Percentiles rank a stretch among this genome's conserved stretches.
phyloP scores from a whole-genome alignment of 129 eudicot genomes.

The Apium graveolens region DNA sequence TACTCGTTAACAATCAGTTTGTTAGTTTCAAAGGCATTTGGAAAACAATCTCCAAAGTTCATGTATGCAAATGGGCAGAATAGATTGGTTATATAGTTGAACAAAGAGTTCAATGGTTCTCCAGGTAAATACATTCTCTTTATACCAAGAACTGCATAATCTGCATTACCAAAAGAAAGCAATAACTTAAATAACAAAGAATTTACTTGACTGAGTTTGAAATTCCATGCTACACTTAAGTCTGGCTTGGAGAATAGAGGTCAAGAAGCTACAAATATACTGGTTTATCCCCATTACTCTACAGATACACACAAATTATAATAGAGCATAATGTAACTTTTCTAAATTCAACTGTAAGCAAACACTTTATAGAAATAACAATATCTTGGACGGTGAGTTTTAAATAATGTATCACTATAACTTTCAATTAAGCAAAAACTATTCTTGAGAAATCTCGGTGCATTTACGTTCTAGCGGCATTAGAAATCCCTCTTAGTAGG shows the following conservation, averaged over 20 bases:
- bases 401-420: not conserved
- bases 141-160: not conserved
- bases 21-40: not conserved
- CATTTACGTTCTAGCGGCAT: not conserved
- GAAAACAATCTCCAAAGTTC: not conserved
- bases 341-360: not conserved
- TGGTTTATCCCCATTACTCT: not conserved
- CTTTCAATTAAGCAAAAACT: not conserved
- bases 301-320: not conserved
- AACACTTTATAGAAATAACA: not conserved
- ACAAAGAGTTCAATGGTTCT: no score
- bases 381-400: not conserved
- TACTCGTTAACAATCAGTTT: not conserved
- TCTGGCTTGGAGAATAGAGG: not conserved
- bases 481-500: not conserved
- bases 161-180: not conserved
- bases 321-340: not conserved
- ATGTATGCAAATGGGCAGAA: not conserved
- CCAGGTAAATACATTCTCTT: not conserved
- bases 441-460: not conserved
- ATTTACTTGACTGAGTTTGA: not conserved
- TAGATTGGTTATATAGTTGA: not conserved
- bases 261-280: not conserved
- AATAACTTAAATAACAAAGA: not conserved
- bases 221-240: not conserved